A percentile compares a stretch with the other conserved stretches of the same genome.
Conservation (phyloP, 768 basidiomycete genomes). For the Suillus occidentalis region DNA sequence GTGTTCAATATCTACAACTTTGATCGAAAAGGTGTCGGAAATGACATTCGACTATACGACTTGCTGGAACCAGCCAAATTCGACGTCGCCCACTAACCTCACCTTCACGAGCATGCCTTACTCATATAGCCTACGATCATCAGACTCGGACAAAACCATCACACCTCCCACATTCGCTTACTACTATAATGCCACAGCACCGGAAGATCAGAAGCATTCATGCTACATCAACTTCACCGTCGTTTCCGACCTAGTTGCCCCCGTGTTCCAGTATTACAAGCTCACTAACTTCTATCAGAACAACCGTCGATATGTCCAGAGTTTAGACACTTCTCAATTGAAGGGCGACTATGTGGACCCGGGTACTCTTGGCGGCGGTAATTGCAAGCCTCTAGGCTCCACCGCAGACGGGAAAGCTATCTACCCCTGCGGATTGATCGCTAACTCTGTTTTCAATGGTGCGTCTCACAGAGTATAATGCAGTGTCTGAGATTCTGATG, state of each 20-base stretch:
- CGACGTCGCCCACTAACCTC: conserved; percentile 33
- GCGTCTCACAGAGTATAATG: conserved; percentile 17
- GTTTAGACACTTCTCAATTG: conserved; percentile 81
- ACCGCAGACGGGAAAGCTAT: conserved; percentile 52
- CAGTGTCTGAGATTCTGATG: not conserved
- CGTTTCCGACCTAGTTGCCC: conserved; percentile 68
- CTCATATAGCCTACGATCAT: conserved; percentile 64
- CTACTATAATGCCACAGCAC: conserved; percentile 47
- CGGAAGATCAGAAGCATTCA: conserved; percentile 47
- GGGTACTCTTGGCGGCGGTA: conserved; percentile 56
- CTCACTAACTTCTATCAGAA: conserved; percentile 98
- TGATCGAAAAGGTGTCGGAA: conserved; percentile 69
- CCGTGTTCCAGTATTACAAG: conserved; percentile 95
- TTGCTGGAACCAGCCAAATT: conserved; percentile 66
- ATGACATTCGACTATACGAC: conserved; percentile 95
- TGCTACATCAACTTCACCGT: conserved; percentile 85
- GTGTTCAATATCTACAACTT: conserved; percentile 4
- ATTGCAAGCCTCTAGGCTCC: conserved; percentile 87
- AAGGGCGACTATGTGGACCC: conserved; percentile 62
- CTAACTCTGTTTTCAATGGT: conserved; percentile 98
- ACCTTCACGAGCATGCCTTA: conserved; percentile 57
- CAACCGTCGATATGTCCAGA: conserved; percentile 96
- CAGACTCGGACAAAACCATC: conserved; percentile 47
- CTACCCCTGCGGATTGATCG: conserved; percentile 97
- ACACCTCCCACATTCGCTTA: conserved; percentile 75